These are phyloP conservation scores for Ophiostoma ulmi DNA, from an alignment of 2,329 filamentous ascomycete genomes.

Conservation along the genomic window DNA sequence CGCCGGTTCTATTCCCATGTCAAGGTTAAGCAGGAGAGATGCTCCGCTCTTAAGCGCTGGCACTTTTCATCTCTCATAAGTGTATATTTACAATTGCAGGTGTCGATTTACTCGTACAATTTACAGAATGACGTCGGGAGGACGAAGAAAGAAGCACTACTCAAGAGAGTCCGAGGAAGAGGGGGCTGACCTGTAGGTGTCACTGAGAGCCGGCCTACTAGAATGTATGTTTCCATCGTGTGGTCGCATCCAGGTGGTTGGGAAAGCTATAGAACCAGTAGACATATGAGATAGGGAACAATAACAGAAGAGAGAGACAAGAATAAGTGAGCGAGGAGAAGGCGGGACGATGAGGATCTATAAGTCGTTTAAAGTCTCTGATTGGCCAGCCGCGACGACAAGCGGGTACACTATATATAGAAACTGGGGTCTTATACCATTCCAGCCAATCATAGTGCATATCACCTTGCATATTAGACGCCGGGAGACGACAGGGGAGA, in stretches of 20 bases:
- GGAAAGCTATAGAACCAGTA: not conserved
- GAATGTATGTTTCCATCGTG: not conserved
- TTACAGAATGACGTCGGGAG: not conserved
- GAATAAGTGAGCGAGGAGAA: not conserved
- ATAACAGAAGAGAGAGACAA: not conserved
- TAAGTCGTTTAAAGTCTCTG: not conserved
- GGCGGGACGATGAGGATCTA: not conserved
- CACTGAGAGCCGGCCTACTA: not conserved
- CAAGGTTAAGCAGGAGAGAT: not conserved
- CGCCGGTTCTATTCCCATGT: not conserved
- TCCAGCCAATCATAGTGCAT: slow-evolving; percentile 24
- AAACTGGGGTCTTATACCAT: not conserved
- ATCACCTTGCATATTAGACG: slow-evolving; percentile 27
- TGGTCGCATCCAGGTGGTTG: slow-evolving; percentile 1
- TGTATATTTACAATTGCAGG: not conserved
- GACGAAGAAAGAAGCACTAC: not conserved
- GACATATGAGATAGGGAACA: not conserved
- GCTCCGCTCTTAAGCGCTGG: slow-evolving; percentile 3
- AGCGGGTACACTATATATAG: slow-evolving; percentile 23
- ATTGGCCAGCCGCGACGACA: not conserved
- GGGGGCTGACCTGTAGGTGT: not conserved
- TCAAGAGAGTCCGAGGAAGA: not conserved
- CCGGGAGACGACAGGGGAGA: slow-evolving; percentile 15
- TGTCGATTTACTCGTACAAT: not conserved
- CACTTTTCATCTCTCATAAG: not conserved